phyloP scores from a whole-genome alignment of 805 yeast genomes.

The Wickerhamomyces bisporus region DNA sequence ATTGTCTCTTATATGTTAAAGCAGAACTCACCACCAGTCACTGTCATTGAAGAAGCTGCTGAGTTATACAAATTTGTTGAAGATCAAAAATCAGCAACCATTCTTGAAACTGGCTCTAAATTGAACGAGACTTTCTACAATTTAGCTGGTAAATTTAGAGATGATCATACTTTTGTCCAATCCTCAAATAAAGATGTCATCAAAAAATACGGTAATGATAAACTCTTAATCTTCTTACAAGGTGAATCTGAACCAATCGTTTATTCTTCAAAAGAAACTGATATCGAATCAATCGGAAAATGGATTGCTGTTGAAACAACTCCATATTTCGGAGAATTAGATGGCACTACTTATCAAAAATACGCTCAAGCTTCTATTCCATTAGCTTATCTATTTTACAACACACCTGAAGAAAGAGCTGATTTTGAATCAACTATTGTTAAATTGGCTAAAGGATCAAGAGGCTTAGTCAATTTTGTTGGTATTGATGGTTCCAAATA shows the following conservation, averaged over 20 bases:
- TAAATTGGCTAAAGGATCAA: slow-evolving; percentile 64
- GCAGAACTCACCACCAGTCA: slow-evolving; percentile 75
- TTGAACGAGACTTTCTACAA: slow-evolving; percentile 53
- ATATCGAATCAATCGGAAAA: slow-evolving; percentile 19
- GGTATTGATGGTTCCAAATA: slow-evolving; percentile 77
- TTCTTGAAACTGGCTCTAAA: slow-evolving; percentile 48
- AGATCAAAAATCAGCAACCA: slow-evolving; percentile 44
- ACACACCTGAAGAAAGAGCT: slow-evolving; percentile 58
- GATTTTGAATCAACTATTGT: slow-evolving; percentile 46
- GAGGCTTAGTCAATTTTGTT: slow-evolving; percentile 82
- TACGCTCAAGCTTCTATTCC: slow-evolving; percentile 75
- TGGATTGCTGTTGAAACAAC: slow-evolving; percentile 52
- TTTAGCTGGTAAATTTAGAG: slow-evolving; percentile 62
- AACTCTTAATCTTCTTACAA: slow-evolving; percentile 27
- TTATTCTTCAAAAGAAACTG: slow-evolving; percentile 24
- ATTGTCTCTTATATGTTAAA: slow-evolving; percentile 76
- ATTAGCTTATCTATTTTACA: slow-evolving; percentile 84
- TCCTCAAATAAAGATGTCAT: slow-evolving; percentile 32
- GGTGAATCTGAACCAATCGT: slow-evolving; percentile 27
- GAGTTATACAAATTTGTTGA: slow-evolving; percentile 46
- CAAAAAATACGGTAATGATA: slow-evolving; percentile 29
- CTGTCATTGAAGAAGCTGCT: slow-evolving; percentile 40
- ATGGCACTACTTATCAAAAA: slow-evolving; percentile 67
- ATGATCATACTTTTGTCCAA: slow-evolving; percentile 56
- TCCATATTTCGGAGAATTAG: slow-evolving; percentile 85